A percentile compares a stretch with the other conserved stretches of the same genome.
These are phyloP conservation scores for Dioscorea dumetorum DNA, from an alignment of 106 monocot species.

Conservation along the genomic window DNA sequence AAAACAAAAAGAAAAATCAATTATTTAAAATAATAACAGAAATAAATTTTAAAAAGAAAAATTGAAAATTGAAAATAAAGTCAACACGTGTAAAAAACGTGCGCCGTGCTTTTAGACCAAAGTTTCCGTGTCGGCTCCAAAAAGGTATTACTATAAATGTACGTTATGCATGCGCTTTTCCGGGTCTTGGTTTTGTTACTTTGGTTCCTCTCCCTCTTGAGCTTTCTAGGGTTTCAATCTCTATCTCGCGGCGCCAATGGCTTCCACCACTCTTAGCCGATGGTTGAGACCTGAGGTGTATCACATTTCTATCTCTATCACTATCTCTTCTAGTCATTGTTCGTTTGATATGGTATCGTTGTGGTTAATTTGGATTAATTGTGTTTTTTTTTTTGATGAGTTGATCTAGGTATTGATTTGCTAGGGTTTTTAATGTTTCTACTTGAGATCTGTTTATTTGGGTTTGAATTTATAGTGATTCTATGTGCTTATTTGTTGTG, in stretches of 20 bases:
- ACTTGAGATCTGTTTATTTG: too few species aligned
- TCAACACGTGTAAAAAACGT: neutral
- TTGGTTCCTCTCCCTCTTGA: neutral
- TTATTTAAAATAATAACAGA: too few species aligned
- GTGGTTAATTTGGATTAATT: neutral
- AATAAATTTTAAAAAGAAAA: too few species aligned
- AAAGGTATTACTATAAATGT: neutral
- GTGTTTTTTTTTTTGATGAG: neutral
- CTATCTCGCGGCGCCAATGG: constrained; percentile 15
- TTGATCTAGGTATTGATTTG: too few species aligned
- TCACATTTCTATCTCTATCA: neutral
- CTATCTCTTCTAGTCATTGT: neutral
- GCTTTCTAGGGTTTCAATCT: neutral
- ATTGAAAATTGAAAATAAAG: neutral
- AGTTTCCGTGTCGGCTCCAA: neutral
- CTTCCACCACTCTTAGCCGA: constrained; percentile 27
- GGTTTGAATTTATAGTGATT: too few species aligned
- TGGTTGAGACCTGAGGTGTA: constrained; percentile 59
- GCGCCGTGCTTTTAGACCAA: neutral
- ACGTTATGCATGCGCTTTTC: neutral
- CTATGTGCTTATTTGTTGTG: too few species aligned
- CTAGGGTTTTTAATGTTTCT: too few species aligned
- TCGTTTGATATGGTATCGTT: too few species aligned
- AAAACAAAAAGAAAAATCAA: too few species aligned
- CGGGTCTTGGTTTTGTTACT: neutral